Base-by-base conservation (phyloP, 1,284 basidiomycete species). In the Laetiporus sulphureus region DNA sequence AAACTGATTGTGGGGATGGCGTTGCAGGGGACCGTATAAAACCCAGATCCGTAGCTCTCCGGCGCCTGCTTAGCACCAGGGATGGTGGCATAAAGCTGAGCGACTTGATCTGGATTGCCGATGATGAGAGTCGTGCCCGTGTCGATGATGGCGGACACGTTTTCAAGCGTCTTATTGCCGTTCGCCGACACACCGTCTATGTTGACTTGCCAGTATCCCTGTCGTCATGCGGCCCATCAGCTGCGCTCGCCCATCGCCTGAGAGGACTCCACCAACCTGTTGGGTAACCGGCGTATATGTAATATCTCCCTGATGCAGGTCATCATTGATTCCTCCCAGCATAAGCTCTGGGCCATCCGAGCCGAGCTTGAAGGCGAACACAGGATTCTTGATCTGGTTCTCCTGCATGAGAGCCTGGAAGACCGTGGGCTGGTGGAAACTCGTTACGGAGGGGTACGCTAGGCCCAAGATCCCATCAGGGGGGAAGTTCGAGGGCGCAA, bases 91-190 rank as follows among this genome's bases (percentile, higher is more conserved):
- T 71, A 73, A 49, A 76, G 56, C 15, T 53, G 36, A 31, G 53
- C 58, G 5, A 75, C 65, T 20, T 63, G 59, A 29, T 59, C 49
- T 8, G 66, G 61, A 24, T 68, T 67, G 32, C 73, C 75, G 11
- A 69, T 58, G 57, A 75, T 68, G 34, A 72, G 52, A 36, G 72
- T 73, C 16, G 69, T 67, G 41, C 67, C 64, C 11, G 61, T 64
- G 49, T 68, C 67, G 42, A 67, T 55, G 51, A 66, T 63, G n/a
- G 62, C 47, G 32, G 55, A 42, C 33, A 43, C 32, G 30, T 39
- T 38, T 3, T 29, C 22, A n/a, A 47, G 22, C 11, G 42, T 42
- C 4, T 8, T 19, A 2, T 34, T 36, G 23, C 53, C 54, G 21
- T 50, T 41, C 22, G 56, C 42, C 11, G 41, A 29, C n/a, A 57